Evolutionary conservation across 2,329 filamentous ascomycete species (phyloP), one percentile per base, ranked within the genome.

Genomic region (Coniochaeta sp.): DNA sequence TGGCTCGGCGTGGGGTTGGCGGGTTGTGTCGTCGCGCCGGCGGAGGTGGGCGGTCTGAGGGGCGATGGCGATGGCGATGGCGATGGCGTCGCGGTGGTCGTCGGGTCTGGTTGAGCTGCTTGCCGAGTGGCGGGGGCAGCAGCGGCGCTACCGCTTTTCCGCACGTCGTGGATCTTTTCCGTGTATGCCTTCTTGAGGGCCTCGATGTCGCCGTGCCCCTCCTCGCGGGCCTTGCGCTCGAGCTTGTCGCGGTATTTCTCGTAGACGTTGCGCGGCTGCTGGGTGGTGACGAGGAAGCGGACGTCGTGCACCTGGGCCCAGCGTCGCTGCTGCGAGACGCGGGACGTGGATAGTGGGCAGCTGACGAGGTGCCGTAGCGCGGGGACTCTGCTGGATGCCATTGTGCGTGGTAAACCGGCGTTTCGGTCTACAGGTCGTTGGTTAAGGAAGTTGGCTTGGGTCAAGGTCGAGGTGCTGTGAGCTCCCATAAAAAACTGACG

Each of bases 221-320:
- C 81, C 75, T 88, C 77, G 71, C 86, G 85, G 12, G 91, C 93
- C 75, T 96, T 97, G 65, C 82, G 78, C 65, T 89, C 83, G 63
- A 99, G 87, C 78, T 96, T 96, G 60, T 88, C 83, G 67, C 85
- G 85, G 79, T 99, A 99, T 74, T 90, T 96, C 65, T 96, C 91
- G 64, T 90, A 72, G 42, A 97, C 79, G 67, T 82, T 81, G 61
- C 84, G 82, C 55, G 87, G 81, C 60, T 85, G 79, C 61, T 85
- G 84, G 63, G 92, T 90, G 17, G 91, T 95, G 62, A 89, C 89
- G 54, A 96, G 83, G 79, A 93, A 96, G 65, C 93, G 91, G 55
- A 96, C 87, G 74, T 97, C 91, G 74, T 96, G 91, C 32, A 97
- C 92, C 69, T 91, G 91, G 1, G 93, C 93, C 89, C 91, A 96